A percentile compares a stretch with the other conserved stretches of the same genome.
Conservation (phyloP, 768 basidiomycete genomes). For the Psilocybe sp. region DNA sequence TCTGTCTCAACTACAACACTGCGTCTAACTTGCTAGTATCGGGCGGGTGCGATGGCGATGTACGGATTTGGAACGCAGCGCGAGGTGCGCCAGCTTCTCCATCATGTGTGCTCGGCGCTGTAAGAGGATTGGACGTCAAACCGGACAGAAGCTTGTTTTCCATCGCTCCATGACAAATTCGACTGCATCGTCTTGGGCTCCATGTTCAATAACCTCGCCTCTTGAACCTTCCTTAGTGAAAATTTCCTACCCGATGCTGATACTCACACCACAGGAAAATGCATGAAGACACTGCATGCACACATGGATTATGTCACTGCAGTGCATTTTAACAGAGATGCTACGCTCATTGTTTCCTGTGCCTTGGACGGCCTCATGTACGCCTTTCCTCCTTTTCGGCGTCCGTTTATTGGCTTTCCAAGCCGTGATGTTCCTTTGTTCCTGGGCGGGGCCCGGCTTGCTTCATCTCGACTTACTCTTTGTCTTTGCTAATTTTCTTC, state of each 20-base stretch:
- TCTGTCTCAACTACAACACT: constrained; percentile 90
- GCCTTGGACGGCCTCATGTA: constrained; percentile 93
- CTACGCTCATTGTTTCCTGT: constrained; percentile 87
- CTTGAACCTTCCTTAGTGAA: constrained; percentile 2
- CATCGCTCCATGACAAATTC: no score
- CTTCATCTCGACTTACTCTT: background rate
- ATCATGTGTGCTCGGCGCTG: no score
- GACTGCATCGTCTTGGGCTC: no score
- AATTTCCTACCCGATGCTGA: background rate
- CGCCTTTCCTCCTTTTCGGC: constrained; percentile 24
- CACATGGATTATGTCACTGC: constrained; percentile 95
- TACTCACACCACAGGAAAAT: constrained; percentile 54
- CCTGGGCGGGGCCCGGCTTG: no score
- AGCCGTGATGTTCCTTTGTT: no score
- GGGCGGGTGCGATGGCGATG: constrained; percentile 90
- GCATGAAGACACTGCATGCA: constrained; percentile 83
- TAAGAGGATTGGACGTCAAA: no score
- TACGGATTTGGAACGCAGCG: constrained; percentile 88
- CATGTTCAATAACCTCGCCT: background rate
- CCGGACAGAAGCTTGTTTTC: no score
- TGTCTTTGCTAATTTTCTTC: constrained; percentile 4
- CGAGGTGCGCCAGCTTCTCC: constrained; percentile 49
- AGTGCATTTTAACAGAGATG: constrained; percentile 92
- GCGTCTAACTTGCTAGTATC: constrained; percentile 87
- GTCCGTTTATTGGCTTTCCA: background rate